Evolutionary conservation across 1,139 yeast species (phyloP), one percentile per base, ranked within the genome.

Genomic region (Pichia sp.): DNA sequence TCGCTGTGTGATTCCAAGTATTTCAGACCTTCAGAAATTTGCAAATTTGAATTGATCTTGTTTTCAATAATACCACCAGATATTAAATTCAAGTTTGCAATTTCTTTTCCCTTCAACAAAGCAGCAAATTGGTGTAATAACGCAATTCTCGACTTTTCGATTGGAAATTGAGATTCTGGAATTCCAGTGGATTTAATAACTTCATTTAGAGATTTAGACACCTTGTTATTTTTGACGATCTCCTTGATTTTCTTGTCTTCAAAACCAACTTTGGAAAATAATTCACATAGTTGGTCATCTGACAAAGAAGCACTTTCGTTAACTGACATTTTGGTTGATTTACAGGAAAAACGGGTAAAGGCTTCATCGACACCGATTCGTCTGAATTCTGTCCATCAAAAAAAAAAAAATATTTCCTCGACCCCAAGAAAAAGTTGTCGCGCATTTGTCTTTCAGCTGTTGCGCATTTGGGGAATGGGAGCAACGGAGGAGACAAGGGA

Each of bases 181-280:
- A 31, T n/a, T 27, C 66, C 55, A 26, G 68, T 63, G 37, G 75
- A 74, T 33, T 64, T 60, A 44, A 85, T 69, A 49, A 88, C 75
- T 38, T 75, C 75, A 37, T 70, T 73, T 48, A 92, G 72, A 1
- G 95, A 77, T 34, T 69, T 68, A 26, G 94, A 77, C 35, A 88
- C 95, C 62, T 88, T 88, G 61, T 82, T 81, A 68, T 92, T 92
- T 64, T 86, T 90, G 49, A 78, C 64, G 46, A 87, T 80, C 60
- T 92, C 97, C 42, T 75, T 73, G 44, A 81, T 66, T 61, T 82
- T 81, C 54, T 79, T 73, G 29, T 83, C 94, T 54, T 74, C 77
- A 54, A 86, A 76, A 23, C 95, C 95, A 49, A 85, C 69, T 42
- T 69, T 65, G 51, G 71, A 66, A 55, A 87, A 82, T 43, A 72